Evolutionary conservation across 106 monocot genomes (phyloP).

Genomic region (Acorus gramineus): DNA sequence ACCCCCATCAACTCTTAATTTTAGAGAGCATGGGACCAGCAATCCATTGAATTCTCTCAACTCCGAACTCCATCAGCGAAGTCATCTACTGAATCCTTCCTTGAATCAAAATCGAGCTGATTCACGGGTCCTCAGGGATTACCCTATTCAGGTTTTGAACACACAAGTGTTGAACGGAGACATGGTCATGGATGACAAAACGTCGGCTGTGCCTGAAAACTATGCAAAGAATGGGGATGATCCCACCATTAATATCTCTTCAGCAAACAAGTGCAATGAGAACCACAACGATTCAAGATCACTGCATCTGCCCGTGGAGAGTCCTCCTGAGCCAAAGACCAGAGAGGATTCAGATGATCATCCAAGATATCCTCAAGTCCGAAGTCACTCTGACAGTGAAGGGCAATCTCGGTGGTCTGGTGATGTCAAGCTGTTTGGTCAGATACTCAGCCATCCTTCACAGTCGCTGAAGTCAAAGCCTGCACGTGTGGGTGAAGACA

Average conservation of each 20-base stretch:
- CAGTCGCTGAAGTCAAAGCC: constrained; percentile 16
- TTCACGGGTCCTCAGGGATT: constrained; percentile 30
- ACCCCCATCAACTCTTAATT: constrained; percentile 12
- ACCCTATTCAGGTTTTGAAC: constrained; percentile 23
- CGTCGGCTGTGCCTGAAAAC: constrained; percentile 1
- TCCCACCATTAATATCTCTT: constrained; percentile 8
- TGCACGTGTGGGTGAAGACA: constrained; percentile 9
- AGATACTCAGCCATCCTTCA: constrained; percentile 54
- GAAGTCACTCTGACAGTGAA: constrained; percentile 11
- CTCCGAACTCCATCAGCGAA: constrained; percentile 13
- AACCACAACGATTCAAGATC: not conserved
- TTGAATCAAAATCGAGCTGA: constrained; percentile 8
- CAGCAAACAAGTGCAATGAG: constrained; percentile 8
- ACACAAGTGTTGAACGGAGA: constrained; percentile 16
- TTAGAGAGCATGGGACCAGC: constrained; percentile 17
- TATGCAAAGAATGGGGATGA: constrained; percentile 9
- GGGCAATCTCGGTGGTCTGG: constrained; percentile 28
- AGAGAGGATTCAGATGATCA: constrained; percentile 17
- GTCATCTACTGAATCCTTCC: constrained; percentile 9
- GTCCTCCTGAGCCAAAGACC: not conserved
- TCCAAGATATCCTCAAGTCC: constrained; percentile 7
- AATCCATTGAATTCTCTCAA: constrained; percentile 1
- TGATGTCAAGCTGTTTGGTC: constrained; percentile 84
- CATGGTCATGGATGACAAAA: constrained; percentile 1
- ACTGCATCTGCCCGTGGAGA: constrained; percentile 5